Evolutionary conservation across 768 basidiomycete genomes (phyloP).

Genomic region (Pilatotrama ljubarskyi): DNA sequence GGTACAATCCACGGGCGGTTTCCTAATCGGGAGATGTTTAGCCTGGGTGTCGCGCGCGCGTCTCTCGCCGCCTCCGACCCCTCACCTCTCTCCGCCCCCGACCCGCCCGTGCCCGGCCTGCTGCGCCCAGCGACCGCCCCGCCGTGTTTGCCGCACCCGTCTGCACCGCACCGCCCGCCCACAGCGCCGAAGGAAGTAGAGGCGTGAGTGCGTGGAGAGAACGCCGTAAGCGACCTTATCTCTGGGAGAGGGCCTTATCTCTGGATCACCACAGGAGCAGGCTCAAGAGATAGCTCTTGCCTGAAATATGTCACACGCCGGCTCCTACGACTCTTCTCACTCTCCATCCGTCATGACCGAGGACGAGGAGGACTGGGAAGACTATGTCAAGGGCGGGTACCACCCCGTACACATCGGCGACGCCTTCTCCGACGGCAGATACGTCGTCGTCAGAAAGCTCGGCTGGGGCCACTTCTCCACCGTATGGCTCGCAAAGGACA

Average conservation of each 20-base stretch:
- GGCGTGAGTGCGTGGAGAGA: neutral
- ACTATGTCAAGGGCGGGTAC: conserved; percentile 72
- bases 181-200: neutral
- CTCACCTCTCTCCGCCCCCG: neutral
- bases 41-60: conserved; percentile 11
- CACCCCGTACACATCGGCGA: conserved; percentile 97
- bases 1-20: conserved; percentile 1
- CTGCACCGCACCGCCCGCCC: neutral
- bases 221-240: conserved; percentile 17
- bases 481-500: conserved; percentile 86
- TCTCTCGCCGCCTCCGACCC: conserved; percentile 7
- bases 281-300: conserved; percentile 1
- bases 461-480: conserved; percentile 97
- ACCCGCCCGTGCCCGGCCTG: neutral
- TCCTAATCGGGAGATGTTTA: conserved; percentile 16
- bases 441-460: conserved; percentile 90
- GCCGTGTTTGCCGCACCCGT: neutral
- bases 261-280: conserved; percentile 12
- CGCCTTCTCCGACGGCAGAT: conserved; percentile 82
- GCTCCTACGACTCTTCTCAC: conserved; percentile 56
- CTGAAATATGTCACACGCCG: conserved; percentile 34
- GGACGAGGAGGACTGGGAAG: conserved; percentile 93
- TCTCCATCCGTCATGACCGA: conserved; percentile 82
- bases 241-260: conserved; percentile 13
- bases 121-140: neutral